Conservation (phyloP, 2,329 filamentous ascomycete genomes). For the Diplocarpon mali region DNA sequence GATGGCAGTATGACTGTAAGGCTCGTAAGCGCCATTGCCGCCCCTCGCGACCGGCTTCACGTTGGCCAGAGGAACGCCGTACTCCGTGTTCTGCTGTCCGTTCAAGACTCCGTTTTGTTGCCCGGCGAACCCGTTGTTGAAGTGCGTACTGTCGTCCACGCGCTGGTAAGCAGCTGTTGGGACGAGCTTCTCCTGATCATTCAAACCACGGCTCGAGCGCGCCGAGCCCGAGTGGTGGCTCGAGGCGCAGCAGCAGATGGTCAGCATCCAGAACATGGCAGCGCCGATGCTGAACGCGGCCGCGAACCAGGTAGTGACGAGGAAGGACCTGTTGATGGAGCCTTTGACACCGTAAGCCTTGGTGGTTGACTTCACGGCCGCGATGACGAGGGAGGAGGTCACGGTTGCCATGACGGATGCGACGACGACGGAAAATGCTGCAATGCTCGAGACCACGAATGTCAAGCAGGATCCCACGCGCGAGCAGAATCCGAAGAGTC, state of each 20-base stretch:
- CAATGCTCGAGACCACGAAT: conserved; percentile 60
- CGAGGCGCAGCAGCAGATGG: conserved; percentile 70
- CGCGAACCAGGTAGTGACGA: conserved; percentile 67
- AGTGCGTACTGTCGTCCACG: conserved; percentile 31
- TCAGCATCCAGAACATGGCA: conserved; percentile 83
- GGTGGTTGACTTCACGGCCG: conserved; percentile 53
- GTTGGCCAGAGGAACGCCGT: conserved; percentile 25
- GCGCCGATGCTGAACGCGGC: conserved; percentile 66
- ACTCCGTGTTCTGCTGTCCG: conserved; percentile 21
- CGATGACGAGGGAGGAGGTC: conserved; percentile 59
- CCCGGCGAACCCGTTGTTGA: conserved; percentile 26
- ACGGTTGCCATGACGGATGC: conserved; percentile 66
- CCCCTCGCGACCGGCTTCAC: conserved; percentile 23
- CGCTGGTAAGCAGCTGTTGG: conserved; percentile 33
- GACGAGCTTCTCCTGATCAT: conserved; percentile 24
- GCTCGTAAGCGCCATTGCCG: conserved; percentile 47
- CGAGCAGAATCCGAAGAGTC: conserved; percentile 74
- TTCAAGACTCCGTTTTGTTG: conserved; percentile 32
- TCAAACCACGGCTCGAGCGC: conserved; percentile 10
- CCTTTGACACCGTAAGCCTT: conserved; percentile 62
- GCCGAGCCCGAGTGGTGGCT: conserved; percentile 10
- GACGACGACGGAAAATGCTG: conserved; percentile 42
- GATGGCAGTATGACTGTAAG: conserved; percentile 44
- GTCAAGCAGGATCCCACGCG: conserved; percentile 73
- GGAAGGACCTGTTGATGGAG: conserved; percentile 56